These are phyloP conservation scores for Alternaria gaisen DNA, from an alignment of 2,329 filamentous ascomycete genomes.

Conservation along the genomic window DNA sequence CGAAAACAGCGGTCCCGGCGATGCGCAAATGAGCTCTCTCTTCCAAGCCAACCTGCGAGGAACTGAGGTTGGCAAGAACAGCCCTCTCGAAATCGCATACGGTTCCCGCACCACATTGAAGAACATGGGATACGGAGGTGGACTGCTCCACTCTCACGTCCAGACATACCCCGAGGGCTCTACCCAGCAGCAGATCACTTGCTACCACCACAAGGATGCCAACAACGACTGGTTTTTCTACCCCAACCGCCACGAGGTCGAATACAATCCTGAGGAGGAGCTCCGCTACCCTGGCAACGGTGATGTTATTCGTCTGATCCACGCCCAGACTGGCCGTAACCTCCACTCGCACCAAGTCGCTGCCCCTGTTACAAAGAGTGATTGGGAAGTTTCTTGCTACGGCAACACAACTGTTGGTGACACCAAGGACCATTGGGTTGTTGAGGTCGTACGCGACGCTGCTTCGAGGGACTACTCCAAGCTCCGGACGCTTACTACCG, in stretches of 20 bases:
- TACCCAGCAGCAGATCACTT: conserved; percentile 93
- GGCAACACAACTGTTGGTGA: conserved; percentile 95
- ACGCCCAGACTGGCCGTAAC: conserved; percentile 95
- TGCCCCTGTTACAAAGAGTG: conserved; percentile 86
- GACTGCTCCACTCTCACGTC: conserved; percentile 93
- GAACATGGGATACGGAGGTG: conserved; percentile 99
- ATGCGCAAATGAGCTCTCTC: conserved; percentile 99
- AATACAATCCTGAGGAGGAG: conserved; percentile 75
- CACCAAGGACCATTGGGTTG: conserved; percentile 95
- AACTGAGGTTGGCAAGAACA: conserved; percentile 92
- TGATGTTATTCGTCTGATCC: conserved; percentile 83
- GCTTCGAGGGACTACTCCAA: conserved; percentile 84
- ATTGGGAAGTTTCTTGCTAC: conserved; percentile 94
- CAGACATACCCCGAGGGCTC: conserved; percentile 97
- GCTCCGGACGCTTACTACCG: conserved; percentile 89
- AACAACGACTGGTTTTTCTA: conserved; percentile 99
- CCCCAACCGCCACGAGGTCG: conserved; percentile 80
- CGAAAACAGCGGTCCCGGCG: conserved; percentile 91
- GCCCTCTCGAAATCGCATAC: conserved; percentile 87
- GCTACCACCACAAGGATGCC: conserved; percentile 99
- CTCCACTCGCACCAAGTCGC: conserved; percentile 92
- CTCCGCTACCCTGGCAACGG: conserved; percentile 80
- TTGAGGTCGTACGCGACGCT: conserved; percentile 91
- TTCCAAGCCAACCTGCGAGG: conserved; percentile 97
- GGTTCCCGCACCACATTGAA: conserved; percentile 93